Conservation (phyloP, 2,329 filamentous ascomycete genomes). For the Colletotrichum truncatum region DNA sequence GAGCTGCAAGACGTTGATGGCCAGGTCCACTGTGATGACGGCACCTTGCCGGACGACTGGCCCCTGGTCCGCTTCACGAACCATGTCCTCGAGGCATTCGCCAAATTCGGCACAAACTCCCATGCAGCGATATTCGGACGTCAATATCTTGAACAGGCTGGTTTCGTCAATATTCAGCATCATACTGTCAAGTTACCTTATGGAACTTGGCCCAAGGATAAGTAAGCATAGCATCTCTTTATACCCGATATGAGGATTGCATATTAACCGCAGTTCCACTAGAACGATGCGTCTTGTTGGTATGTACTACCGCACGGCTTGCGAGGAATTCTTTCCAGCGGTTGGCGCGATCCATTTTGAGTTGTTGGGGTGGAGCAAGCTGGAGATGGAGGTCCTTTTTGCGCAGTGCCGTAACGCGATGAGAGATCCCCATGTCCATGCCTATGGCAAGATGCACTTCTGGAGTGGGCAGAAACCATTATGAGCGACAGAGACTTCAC, state of each 20-base stretch:
- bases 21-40: slow-evolving; percentile 47
- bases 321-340: slow-evolving; percentile 51
- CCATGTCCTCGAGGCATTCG: slow-evolving; percentile 45
- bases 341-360: slow-evolving; percentile 50
- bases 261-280: background rate
- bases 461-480: slow-evolving; percentile 52
- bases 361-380: slow-evolving; percentile 44
- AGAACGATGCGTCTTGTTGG: slow-evolving; percentile 49
- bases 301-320: slow-evolving; percentile 51
- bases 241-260: background rate
- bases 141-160: slow-evolving; percentile 47
- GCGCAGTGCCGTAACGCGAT: slow-evolving; percentile 36
- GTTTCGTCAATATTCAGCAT: slow-evolving; percentile 50
- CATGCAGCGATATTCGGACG: slow-evolving; percentile 48
- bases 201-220: slow-evolving; percentile 57
- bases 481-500: background rate
- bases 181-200: slow-evolving; percentile 54
- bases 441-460: slow-evolving; percentile 51
- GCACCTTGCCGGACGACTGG: slow-evolving; percentile 43
- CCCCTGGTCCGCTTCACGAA: slow-evolving; percentile 45
- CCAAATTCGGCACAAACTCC: slow-evolving; percentile 45
- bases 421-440: slow-evolving; percentile 39
- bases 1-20: slow-evolving; percentile 57
- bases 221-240: slow-evolving; percentile 10
- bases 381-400: slow-evolving; percentile 39